Conservation (phyloP, 148 eudicot genomes). For the Spergularia bocconei region DNA sequence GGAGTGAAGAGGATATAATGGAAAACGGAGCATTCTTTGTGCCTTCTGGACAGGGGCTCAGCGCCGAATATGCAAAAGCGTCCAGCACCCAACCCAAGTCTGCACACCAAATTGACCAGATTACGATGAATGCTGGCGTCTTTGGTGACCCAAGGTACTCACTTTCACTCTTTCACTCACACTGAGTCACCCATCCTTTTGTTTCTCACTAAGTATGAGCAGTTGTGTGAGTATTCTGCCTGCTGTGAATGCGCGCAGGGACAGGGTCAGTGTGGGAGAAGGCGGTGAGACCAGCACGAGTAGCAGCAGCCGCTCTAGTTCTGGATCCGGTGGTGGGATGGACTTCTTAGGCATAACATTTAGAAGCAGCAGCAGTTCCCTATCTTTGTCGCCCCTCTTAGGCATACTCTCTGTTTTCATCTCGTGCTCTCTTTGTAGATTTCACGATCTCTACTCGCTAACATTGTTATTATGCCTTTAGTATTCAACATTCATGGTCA, state of each 20-base stretch:
- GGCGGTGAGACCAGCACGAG: constrained; percentile 25
- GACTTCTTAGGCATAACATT: constrained; percentile 40
- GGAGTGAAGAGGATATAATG: constrained; percentile 59
- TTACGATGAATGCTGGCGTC: constrained; percentile 69
- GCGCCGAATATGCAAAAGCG: constrained; percentile 62
- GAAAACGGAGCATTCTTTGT: constrained; percentile 64
- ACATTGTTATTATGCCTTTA: constrained; percentile 19
- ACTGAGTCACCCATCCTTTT: too few relatives aligned
- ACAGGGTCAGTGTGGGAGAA: constrained; percentile 11
- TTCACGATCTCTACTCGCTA: constrained; percentile 12
- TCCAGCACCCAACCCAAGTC: constrained; percentile 61
- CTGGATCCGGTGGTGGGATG: constrained; percentile 21
- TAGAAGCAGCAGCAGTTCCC: constrained; percentile 13
- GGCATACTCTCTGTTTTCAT: constrained; percentile 17
- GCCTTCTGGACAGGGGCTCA: constrained; percentile 53
- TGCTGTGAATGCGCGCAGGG: constrained; percentile 14
- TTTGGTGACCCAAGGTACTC: constrained; percentile 60
- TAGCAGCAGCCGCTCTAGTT: constrained; percentile 14
- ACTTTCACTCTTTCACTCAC: too few relatives aligned
- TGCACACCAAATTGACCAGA: constrained; percentile 46
- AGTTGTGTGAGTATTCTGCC: too few relatives aligned
- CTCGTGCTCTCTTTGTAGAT: constrained; percentile 21
- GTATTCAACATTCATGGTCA: not conserved
- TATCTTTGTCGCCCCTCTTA: constrained; percentile 7
- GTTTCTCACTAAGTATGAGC: too few relatives aligned